Conservation (phyloP, 2,329 filamentous ascomycete genomes). For the Monilinia fructigena region DNA sequence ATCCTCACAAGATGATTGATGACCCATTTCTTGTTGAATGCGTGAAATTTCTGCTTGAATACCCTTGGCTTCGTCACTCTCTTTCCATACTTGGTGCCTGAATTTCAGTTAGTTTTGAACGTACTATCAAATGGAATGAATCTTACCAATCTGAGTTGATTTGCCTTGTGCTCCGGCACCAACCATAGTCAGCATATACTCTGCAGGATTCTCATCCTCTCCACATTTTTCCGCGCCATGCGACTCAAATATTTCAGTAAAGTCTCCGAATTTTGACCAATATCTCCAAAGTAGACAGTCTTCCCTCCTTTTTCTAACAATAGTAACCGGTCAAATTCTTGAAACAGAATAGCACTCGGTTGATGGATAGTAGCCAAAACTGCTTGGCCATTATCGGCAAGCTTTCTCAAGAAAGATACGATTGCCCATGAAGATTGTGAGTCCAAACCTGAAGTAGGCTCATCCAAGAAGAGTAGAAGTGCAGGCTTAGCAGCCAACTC, state of each 20-base stretch:
- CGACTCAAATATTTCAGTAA: constrained; percentile 63
- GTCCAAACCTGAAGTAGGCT: constrained; percentile 92
- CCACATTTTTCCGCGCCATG: constrained; percentile 67
- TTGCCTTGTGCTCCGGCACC: constrained; percentile 60
- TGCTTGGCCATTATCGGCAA: constrained; percentile 85
- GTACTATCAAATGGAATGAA: too few species aligned
- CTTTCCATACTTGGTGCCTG: constrained; percentile 43
- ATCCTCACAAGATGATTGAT: constrained; percentile 59
- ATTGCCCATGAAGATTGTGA: constrained; percentile 95
- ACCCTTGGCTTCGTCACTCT: constrained; percentile 38
- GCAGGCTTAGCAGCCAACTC: constrained; percentile 91
- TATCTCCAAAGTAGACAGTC: constrained; percentile 81
- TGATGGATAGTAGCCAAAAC: constrained; percentile 96
- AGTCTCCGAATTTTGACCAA: constrained; percentile 51
- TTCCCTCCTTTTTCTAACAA: constrained; percentile 75
- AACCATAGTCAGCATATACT: constrained; percentile 52
- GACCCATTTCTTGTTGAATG: constrained; percentile 33
- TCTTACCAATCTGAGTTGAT: constrained; percentile 58
- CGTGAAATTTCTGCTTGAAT: constrained; percentile 41
- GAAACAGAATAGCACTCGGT: constrained; percentile 89
- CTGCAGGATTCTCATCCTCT: constrained; percentile 71
- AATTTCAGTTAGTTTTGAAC: not conserved
- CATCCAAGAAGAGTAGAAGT: constrained; percentile 86
- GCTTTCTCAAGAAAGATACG: constrained; percentile 79
- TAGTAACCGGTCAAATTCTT: constrained; percentile 79